Evolutionary conservation across 2,329 filamentous ascomycete species (phyloP).

Genomic region (Pyrenochaeta sp.): DNA sequence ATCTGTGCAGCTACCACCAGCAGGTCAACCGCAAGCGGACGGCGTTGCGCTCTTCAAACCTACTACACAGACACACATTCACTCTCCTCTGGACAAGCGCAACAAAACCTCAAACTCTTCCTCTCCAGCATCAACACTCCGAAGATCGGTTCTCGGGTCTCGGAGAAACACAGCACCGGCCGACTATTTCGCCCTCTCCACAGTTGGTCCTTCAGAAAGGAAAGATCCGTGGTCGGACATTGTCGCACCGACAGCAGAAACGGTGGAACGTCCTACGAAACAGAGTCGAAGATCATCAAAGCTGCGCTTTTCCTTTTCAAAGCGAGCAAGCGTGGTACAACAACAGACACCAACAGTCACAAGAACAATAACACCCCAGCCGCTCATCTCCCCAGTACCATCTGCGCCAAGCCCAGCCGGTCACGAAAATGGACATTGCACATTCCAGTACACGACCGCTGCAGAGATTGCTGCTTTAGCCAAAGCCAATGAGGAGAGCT

Average conservation of each 20-base stretch:
- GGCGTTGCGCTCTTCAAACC: slow-evolving; percentile 1
- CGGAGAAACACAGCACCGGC: not conserved
- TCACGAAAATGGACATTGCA: not conserved
- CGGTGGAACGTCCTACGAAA: not conserved
- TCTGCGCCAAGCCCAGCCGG: not conserved
- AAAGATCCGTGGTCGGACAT: too few relatives aligned
- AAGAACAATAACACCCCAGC: not conserved
- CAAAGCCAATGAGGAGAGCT: not conserved
- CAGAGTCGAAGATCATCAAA: not conserved
- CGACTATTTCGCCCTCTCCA: not conserved
- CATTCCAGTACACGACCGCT: not conserved
- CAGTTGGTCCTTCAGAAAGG: not conserved
- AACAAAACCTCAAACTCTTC: not conserved
- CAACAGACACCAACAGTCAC: not conserved
- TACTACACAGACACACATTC: slow-evolving; percentile 2
- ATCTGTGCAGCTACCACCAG: not conserved
- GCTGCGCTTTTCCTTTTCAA: not conserved
- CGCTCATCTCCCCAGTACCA: not conserved
- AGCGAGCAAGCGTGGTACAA: not conserved
- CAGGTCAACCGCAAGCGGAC: not conserved
- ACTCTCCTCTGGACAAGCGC: slow-evolving; percentile 3
- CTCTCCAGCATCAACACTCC: not conserved
- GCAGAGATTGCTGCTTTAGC: slow-evolving; percentile 4
- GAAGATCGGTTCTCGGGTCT: not conserved
- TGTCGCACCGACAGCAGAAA: not conserved